A percentile compares a stretch with the other conserved stretches of the same genome.
phyloP scores from a whole-genome alignment of 1,139 yeast species.

The Lodderomyces beijingensis region DNA sequence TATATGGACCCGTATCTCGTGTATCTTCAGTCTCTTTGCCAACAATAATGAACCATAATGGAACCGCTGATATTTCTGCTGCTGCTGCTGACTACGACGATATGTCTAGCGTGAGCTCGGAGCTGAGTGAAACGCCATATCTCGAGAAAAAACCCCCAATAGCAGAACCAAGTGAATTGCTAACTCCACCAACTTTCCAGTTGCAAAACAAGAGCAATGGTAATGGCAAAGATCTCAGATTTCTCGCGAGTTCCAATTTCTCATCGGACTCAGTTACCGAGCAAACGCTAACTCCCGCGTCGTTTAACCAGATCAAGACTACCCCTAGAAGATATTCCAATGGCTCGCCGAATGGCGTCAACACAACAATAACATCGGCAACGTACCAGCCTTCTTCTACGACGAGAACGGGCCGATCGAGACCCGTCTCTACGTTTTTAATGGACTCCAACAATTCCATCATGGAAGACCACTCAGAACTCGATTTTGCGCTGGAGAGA shows the following conservation, averaged over 20 bases:
- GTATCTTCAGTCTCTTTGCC: too few species aligned
- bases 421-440: conserved; percentile 39
- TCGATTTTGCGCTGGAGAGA: conserved; percentile 1
- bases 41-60: too few species aligned
- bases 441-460: conserved; percentile 27
- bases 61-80: too few species aligned
- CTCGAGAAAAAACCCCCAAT: neutral
- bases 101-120: conserved; percentile 1
- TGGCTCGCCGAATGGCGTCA: conserved; percentile 19
- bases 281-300: neutral
- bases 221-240: too few species aligned
- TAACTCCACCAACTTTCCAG: too few species aligned
- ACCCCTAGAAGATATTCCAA: conserved; percentile 19
- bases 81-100: conserved; percentile 1
- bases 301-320: too few species aligned
- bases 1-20: too few species aligned
- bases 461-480: conserved; percentile 27
- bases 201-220: too few species aligned
- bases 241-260: conserved; percentile 39
- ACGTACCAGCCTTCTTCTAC: conserved; percentile 12
- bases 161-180: neutral
- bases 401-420: conserved; percentile 17
- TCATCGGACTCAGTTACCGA: conserved; percentile 35
- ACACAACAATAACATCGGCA: conserved; percentile 22
- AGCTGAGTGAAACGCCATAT: neutral